Evolutionary conservation across 352 stramenopile species (phyloP).

Genomic region (Phytophthora pini): DNA sequence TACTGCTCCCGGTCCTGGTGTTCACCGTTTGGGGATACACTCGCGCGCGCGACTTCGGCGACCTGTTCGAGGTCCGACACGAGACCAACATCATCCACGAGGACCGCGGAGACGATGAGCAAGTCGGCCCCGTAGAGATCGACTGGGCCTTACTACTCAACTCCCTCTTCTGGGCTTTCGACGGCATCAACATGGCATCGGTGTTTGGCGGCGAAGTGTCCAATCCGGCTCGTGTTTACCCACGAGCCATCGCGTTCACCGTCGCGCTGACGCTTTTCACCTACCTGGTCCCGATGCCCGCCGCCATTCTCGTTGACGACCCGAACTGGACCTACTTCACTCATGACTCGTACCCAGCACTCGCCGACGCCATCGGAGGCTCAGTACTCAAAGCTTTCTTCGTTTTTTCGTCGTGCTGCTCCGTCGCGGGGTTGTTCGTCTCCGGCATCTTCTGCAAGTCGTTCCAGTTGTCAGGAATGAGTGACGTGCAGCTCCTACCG

Average conservation of each 20-base stretch:
- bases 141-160: constrained; percentile 90
- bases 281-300: constrained; percentile 74
- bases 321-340: constrained; percentile 84
- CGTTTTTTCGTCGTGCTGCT: constrained; percentile 78
- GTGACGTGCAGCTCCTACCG: constrained; percentile 85
- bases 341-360: constrained; percentile 86
- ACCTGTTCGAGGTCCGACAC: constrained; percentile 92
- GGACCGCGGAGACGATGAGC: constrained; percentile 57
- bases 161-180: constrained; percentile 95
- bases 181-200: constrained; percentile 90
- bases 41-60: constrained; percentile 65
- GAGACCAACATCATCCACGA: constrained; percentile 30
- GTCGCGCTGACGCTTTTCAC: constrained; percentile 35
- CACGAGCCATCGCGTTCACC: constrained; percentile 42
- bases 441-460: constrained; percentile 91
- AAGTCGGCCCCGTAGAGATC: constrained; percentile 45
- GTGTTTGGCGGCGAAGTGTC: constrained; percentile 89
- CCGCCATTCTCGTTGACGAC: constrained; percentile 72
- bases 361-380: constrained; percentile 88
- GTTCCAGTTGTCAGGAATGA: constrained; percentile 82
- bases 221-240: constrained; percentile 76
- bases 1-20: constrained; percentile 90
- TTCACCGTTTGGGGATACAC: constrained; percentile 55
- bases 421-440: constrained; percentile 90
- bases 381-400: constrained; percentile 87